A percentile compares a stretch with the other conserved stretches of the same genome.
These are phyloP conservation scores for Mycena vulgaris DNA, from an alignment of 768 basidiomycete genomes.

Conservation along the genomic window DNA sequence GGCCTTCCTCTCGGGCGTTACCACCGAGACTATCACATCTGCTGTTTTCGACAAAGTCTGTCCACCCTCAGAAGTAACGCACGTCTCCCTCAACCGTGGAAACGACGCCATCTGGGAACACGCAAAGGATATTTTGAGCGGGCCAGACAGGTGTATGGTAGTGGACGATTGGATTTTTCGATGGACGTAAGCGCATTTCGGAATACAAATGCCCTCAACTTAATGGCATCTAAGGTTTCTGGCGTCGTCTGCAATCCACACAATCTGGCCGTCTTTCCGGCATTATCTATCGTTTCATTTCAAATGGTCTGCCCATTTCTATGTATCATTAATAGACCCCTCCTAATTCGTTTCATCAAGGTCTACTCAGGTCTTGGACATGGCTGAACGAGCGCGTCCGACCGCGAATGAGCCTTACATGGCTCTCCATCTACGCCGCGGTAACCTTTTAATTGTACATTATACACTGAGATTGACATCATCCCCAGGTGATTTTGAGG, in stretches of 20 bases:
- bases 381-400: slow-evolving; percentile 53
- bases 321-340: too few species aligned
- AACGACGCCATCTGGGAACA: slow-evolving; percentile 55
- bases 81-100: slow-evolving; percentile 49
- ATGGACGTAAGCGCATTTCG: slow-evolving; percentile 53
- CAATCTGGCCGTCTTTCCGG: slow-evolving; percentile 59
- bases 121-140: slow-evolving; percentile 50
- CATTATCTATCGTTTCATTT: slow-evolving; percentile 57
- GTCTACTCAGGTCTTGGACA: slow-evolving; percentile 36
- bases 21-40: slow-evolving; percentile 54
- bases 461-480: background rate
- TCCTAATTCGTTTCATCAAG: background rate
- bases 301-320: slow-evolving; percentile 57
- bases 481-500: slow-evolving; percentile 59
- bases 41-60: slow-evolving; percentile 58
- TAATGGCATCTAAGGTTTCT: slow-evolving; percentile 50
- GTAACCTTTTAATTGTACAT: slow-evolving; percentile 35
- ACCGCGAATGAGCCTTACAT: slow-evolving; percentile 58
- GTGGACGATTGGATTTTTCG: slow-evolving; percentile 62
- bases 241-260: slow-evolving; percentile 55
- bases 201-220: background rate
- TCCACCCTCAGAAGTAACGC: slow-evolving; percentile 53
- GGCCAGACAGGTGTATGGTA: slow-evolving; percentile 57
- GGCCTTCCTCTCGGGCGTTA: slow-evolving; percentile 59
- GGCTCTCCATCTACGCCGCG: slow-evolving; percentile 64